Conservation (phyloP, 306 rosid species). For the Lagenaria siceraria region DNA sequence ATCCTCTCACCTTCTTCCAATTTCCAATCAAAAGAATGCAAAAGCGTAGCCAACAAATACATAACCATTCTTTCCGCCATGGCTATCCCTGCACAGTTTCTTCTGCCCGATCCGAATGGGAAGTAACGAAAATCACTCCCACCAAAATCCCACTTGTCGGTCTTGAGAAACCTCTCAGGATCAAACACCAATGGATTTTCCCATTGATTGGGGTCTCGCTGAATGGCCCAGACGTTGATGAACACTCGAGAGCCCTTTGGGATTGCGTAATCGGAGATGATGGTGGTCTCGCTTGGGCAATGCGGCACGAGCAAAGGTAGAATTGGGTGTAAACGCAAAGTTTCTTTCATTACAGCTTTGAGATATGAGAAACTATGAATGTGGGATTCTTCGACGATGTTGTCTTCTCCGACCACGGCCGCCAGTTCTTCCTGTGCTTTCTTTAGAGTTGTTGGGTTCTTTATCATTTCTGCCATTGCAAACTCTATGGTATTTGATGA, state of each 20-base stretch:
- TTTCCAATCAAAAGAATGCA: constrained; percentile 57
- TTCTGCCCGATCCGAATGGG: too few species aligned
- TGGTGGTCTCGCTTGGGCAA: constrained; percentile 32
- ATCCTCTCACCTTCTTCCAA: constrained; percentile 21
- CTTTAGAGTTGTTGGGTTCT: constrained; percentile 26
- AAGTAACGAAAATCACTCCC: too few species aligned
- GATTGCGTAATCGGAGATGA: constrained; percentile 39
- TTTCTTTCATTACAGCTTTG: constrained; percentile 58
- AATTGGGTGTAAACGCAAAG: constrained; percentile 41
- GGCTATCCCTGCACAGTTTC: too few species aligned
- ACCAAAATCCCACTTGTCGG: too few species aligned
- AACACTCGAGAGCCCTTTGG: constrained; percentile 47
- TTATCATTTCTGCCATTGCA: constrained; percentile 45
- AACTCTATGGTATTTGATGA: constrained; percentile 56
- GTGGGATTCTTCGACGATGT: constrained; percentile 54
- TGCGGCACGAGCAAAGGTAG: constrained; percentile 45
- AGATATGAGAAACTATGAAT: constrained; percentile 33
- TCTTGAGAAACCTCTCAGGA: too few species aligned
- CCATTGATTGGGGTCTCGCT: constrained; percentile 6
- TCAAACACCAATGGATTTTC: too few species aligned
- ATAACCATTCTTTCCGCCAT: constrained; percentile 18
- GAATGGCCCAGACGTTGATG: constrained; percentile 66
- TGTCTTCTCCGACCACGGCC: constrained; percentile 28
- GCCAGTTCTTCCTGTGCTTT: constrained; percentile 40
- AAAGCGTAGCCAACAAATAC: constrained; percentile 33